These are phyloP conservation scores for Nannochloropsis gaditana DNA, from an alignment of 108 stramenopile genomes.

Conservation along the genomic window DNA sequence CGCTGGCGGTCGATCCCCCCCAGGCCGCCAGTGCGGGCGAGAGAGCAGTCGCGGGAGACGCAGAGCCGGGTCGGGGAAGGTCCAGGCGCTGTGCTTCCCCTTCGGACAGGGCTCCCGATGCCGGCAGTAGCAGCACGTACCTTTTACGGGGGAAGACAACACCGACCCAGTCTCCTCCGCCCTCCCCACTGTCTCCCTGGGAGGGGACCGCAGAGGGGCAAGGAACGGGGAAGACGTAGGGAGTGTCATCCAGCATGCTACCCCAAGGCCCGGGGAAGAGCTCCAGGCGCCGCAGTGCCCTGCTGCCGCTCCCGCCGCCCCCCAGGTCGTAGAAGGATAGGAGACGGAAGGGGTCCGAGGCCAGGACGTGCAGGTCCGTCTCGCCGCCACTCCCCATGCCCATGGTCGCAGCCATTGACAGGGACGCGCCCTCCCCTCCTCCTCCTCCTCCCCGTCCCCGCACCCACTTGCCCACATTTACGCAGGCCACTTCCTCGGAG, in stretches of 20 bases:
- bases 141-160: neutral
- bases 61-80: neutral
- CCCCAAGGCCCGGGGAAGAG: neutral
- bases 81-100: neutral
- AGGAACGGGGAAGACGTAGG: neutral
- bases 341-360: neutral
- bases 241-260: neutral
- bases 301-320: neutral
- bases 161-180: neutral
- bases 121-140: neutral
- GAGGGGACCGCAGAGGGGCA: too few species aligned
- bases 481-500: neutral
- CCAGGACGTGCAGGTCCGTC: neutral
- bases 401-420: neutral
- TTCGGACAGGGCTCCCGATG: neutral
- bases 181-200: neutral
- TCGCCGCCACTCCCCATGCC: neutral
- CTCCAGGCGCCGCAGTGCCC: neutral
- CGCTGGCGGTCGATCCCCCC: neutral
- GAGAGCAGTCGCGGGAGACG: neutral
- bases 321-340: neutral
- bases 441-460: neutral
- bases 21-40: too few species aligned
- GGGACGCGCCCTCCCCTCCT: neutral
- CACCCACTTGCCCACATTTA: neutral